Evolutionary conservation across 805 yeast species (phyloP).

Genomic region (Debaryomyces prosopidis): DNA sequence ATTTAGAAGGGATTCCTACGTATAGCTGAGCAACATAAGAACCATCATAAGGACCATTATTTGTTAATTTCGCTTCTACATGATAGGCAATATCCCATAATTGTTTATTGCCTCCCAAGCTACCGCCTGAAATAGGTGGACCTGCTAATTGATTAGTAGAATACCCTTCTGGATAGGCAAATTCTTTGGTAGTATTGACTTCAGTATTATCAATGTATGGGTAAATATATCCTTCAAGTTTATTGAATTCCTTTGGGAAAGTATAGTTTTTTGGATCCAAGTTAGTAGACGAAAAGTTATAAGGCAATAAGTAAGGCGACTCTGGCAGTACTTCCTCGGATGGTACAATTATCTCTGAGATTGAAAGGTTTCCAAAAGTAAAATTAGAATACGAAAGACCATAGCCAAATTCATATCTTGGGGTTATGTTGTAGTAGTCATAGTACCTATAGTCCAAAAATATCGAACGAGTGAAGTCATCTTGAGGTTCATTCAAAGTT

Average conservation of each 20-base stretch:
- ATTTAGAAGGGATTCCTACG: slow-evolving; percentile 1
- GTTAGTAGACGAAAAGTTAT: neutral
- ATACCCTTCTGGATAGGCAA: slow-evolving; percentile 3
- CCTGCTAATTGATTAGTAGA: neutral
- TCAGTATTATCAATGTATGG: slow-evolving; percentile 3
- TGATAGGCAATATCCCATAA: slow-evolving; percentile 3
- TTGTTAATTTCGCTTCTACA: neutral
- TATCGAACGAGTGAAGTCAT: slow-evolving; percentile 1
- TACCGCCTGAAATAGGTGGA: slow-evolving; percentile 3
- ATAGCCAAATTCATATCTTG: slow-evolving; percentile 10
- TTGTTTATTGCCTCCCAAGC: slow-evolving; percentile 1
- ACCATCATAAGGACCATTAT: slow-evolving; percentile 3
- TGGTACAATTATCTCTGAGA: neutral
- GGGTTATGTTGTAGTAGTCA: slow-evolving; percentile 7
- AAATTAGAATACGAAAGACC: slow-evolving; percentile 10
- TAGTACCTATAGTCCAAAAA: slow-evolving; percentile 7
- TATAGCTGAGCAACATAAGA: slow-evolving; percentile 3
- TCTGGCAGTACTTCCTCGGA: neutral
- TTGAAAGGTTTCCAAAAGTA: neutral
- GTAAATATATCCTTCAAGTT: slow-evolving; percentile 1
- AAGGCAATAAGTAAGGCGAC: neutral
- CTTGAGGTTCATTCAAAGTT: slow-evolving; percentile 1
- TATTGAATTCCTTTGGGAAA: neutral
- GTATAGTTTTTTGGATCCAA: slow-evolving; percentile 1
- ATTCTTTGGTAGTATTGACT: neutral